phyloP scores from a whole-genome alignment of 805 yeast genomes.

The Starmerella gropengiesseri region DNA sequence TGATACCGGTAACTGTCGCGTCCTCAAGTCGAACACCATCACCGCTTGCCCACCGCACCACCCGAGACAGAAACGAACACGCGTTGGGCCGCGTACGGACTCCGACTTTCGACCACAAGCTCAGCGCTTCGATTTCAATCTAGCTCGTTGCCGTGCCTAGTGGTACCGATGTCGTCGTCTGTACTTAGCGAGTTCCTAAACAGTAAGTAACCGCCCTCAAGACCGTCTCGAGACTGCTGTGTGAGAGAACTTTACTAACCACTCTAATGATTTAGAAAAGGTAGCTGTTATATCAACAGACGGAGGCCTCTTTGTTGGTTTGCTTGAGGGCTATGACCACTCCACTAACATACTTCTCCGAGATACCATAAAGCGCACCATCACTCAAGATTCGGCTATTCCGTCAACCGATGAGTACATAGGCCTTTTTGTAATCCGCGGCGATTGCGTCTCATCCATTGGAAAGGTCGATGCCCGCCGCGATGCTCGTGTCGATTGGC shows the following conservation, averaged over 20 bases:
- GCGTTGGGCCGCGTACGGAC: too few relatives aligned
- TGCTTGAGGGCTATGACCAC: conserved; percentile 31
- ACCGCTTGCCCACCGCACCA: too few relatives aligned
- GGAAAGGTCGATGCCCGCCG: conserved; percentile 29
- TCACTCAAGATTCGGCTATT: conserved; percentile 15
- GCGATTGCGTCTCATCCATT: conserved; percentile 30
- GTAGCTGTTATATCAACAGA: conserved; percentile 30
- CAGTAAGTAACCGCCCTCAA: conserved; percentile 21
- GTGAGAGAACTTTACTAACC: conserved; percentile 16
- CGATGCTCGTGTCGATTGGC: conserved; percentile 31
- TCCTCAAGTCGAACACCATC: too few relatives aligned
- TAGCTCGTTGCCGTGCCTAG: too few relatives aligned
- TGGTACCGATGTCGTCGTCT: conserved; percentile 16
- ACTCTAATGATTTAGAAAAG: conserved; percentile 18
- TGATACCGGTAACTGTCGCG: too few relatives aligned
- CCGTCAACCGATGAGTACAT: conserved; percentile 21
- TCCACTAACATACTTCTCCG: conserved; percentile 30
- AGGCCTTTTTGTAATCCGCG: conserved; percentile 31
- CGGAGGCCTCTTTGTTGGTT: conserved; percentile 29
- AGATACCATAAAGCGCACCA: conserved; percentile 25
- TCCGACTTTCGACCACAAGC: too few relatives aligned
- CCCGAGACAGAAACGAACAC: too few relatives aligned
- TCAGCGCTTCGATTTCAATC: too few relatives aligned
- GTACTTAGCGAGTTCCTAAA: conserved; percentile 23
- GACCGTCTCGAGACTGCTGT: not conserved